A percentile compares a stretch with the other conserved stretches of the same genome.
These are phyloP conservation scores for Chlorella sp. DNA, from an alignment of 139 green algal genomes.

Conservation along the genomic window DNA sequence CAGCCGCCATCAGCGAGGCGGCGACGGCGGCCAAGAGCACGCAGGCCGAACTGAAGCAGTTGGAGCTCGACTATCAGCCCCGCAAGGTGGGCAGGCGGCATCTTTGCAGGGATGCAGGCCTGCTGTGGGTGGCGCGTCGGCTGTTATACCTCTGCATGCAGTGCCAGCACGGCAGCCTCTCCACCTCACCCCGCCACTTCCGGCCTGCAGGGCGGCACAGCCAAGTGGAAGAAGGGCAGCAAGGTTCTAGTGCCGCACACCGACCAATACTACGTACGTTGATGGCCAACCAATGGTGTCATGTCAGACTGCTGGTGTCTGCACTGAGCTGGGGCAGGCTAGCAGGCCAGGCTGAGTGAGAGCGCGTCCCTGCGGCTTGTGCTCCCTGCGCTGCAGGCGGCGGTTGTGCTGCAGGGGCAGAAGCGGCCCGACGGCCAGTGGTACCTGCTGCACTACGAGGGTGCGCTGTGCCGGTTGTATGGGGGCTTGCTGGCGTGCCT, in stretches of 20 bases:
- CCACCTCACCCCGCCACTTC: too few species aligned
- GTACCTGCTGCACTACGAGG: slow-evolving; percentile 42
- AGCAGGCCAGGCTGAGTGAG: not conserved
- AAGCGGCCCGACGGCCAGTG: slow-evolving; percentile 31
- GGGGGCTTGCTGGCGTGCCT: not conserved
- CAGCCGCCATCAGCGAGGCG: not conserved
- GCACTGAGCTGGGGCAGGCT: not conserved
- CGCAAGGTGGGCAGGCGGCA: not conserved
- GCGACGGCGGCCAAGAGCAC: not conserved
- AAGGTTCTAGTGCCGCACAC: slow-evolving; percentile 31
- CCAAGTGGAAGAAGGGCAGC: slow-evolving; percentile 23
- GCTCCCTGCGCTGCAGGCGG: not conserved
- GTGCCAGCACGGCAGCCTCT: too few species aligned
- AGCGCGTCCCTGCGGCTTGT: too few species aligned
- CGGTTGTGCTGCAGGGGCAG: slow-evolving; percentile 34
- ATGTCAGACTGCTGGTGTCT: not conserved
- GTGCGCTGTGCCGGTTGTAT: not conserved
- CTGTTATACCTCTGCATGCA: too few species aligned
- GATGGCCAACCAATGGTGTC: too few species aligned
- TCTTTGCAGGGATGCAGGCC: too few species aligned
- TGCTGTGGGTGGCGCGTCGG: too few species aligned
- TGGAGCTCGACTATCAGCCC: not conserved
- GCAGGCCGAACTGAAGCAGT: not conserved
- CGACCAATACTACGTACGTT: not conserved
- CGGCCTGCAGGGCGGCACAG: slow-evolving; percentile 13